Percentiles rank a stretch among this genome's conserved stretches.
These are phyloP conservation scores for Geranium rotundifolium DNA, from an alignment of 345 rosid genomes.

Conservation along the genomic window DNA sequence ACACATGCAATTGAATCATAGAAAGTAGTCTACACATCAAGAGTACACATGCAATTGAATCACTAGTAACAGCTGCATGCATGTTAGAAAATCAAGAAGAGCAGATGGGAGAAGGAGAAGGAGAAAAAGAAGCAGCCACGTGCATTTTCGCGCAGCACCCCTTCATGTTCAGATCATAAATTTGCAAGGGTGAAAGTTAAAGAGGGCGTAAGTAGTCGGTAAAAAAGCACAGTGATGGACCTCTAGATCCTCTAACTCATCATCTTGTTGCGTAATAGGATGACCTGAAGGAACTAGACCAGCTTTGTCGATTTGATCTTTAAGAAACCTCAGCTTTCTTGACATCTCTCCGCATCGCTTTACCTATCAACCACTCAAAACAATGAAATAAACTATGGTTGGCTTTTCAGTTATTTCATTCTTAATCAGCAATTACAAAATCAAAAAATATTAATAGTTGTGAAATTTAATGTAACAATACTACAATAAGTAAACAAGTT, in stretches of 20 bases:
- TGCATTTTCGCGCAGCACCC: background rate
- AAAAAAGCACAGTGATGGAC: slow-evolving; percentile 16
- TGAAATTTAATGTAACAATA: background rate
- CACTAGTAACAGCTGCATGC: no score
- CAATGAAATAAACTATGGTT: slow-evolving; percentile 6
- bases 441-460: no score
- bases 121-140: no score
- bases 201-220: background rate
- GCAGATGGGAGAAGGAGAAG: no score
- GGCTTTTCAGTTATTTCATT: slow-evolving; percentile 13
- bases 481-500: background rate
- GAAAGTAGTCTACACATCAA: background rate
- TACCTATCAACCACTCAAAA: slow-evolving; percentile 36
- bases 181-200: background rate
- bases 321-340: slow-evolving; percentile 75
- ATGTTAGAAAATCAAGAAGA: no score
- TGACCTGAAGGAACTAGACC: slow-evolving; percentile 53
- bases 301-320: slow-evolving; percentile 88
- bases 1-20: background rate
- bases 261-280: slow-evolving; percentile 56
- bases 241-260: slow-evolving; percentile 86
- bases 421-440: background rate
- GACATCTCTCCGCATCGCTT: slow-evolving; percentile 97
- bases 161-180: background rate
- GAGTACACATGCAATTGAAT: no score